Evolutionary conservation across 169 alveolate species (phyloP).

Genomic region (Eimeria maxima): DNA sequence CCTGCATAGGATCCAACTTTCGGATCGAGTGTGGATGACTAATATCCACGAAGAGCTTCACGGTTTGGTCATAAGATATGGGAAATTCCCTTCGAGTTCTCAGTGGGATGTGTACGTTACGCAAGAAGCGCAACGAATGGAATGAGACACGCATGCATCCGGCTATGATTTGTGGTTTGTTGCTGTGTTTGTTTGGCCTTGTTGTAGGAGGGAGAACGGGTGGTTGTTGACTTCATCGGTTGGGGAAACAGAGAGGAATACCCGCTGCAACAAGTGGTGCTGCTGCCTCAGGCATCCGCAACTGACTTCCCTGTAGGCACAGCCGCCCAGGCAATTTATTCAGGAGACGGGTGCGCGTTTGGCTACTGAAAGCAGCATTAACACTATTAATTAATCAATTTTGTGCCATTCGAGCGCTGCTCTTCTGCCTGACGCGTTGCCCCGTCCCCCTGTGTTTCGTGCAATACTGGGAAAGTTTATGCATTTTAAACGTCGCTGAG

Average conservation of each 20-base stretch:
- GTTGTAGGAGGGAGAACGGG: conserved; percentile 82
- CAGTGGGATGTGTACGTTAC: background rate
- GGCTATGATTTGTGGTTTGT: background rate
- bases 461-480: background rate
- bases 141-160: background rate
- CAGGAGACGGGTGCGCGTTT: conserved; percentile 82
- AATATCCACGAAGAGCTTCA: background rate
- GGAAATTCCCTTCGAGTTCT: background rate
- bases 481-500: background rate
- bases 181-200: background rate
- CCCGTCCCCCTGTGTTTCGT: background rate
- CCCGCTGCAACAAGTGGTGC: conserved; percentile 79
- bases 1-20: background rate
- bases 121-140: background rate
- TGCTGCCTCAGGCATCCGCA: conserved; percentile 78
- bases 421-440: background rate
- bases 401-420: background rate
- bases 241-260: conserved; percentile 83
- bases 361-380: background rate
- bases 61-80: background rate
- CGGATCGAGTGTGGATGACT: background rate
- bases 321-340: conserved; percentile 81
- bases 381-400: background rate
- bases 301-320: conserved; percentile 78
- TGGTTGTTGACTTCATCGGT: conserved; percentile 83